A percentile compares a stretch with the other conserved stretches of the same genome.
phyloP scores from a whole-genome alignment of 169 alveolate species.

The Theileria parva region DNA sequence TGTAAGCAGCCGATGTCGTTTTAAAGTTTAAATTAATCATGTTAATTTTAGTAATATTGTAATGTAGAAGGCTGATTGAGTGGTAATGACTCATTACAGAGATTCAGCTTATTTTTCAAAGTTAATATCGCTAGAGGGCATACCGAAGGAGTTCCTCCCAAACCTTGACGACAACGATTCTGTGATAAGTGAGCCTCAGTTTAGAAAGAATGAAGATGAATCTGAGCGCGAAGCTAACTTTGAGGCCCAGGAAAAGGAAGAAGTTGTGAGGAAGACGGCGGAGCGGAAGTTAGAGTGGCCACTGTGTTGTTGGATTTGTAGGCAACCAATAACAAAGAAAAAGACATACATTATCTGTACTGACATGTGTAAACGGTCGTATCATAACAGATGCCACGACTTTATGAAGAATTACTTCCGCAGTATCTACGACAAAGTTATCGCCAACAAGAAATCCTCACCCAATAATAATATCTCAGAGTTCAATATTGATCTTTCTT shows the following conservation, averaged over 20 bases:
- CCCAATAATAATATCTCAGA: not conserved
- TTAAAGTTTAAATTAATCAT: too few species aligned
- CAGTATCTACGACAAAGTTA: constrained; percentile 3
- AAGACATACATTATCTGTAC: constrained; percentile 36
- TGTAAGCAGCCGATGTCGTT: not conserved
- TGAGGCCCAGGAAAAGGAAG: constrained; percentile 16
- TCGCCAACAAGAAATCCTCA: not conserved
- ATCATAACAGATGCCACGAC: constrained; percentile 45
- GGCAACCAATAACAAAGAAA: constrained; percentile 43
- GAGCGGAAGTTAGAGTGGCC: constrained; percentile 61
- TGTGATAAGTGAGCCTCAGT: not conserved
- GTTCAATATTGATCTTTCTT: not conserved
- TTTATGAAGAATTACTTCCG: constrained; percentile 31
- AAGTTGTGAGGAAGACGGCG: not conserved
- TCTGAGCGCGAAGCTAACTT: not conserved
- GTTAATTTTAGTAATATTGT: not conserved
- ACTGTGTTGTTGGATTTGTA: constrained; percentile 59
- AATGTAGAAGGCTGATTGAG: not conserved
- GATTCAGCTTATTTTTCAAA: constrained; percentile 16
- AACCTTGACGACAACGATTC: constrained; percentile 21
- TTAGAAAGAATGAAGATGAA: constrained; percentile 8
- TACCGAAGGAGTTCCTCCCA: constrained; percentile 40
- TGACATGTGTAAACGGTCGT: constrained; percentile 42
- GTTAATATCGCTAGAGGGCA: constrained; percentile 9
- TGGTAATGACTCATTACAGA: constrained; percentile 9